Conservation (phyloP, 2,329 filamentous ascomycete genomes). For the Aphanoascus verrucosus region DNA sequence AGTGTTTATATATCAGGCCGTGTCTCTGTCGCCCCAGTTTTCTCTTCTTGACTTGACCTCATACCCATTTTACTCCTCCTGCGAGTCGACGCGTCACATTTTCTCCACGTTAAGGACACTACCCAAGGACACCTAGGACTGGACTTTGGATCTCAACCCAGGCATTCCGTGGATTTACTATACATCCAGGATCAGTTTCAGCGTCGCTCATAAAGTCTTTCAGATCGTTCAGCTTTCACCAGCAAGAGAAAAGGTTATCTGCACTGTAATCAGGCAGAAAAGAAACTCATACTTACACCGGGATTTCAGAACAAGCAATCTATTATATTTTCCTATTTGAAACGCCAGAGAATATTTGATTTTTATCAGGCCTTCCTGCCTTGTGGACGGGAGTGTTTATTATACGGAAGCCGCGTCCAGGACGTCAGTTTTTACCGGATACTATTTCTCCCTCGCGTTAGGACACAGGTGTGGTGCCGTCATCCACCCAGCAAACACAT, state of each 20-base stretch:
- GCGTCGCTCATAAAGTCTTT: neutral
- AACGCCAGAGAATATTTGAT: neutral
- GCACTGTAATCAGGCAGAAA: neutral
- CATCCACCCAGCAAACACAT: slow-evolving; percentile 15
- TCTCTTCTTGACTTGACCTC: neutral
- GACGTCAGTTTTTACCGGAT: neutral
- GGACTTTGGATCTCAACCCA: slow-evolving; percentile 2
- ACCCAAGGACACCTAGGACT: neutral
- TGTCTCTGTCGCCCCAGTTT: neutral
- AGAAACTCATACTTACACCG: neutral
- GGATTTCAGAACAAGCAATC: neutral
- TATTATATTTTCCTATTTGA: slow-evolving; percentile 1
- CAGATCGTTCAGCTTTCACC: neutral
- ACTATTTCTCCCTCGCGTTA: neutral
- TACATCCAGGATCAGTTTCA: neutral
- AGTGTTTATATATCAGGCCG: neutral
- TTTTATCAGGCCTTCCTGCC: neutral
- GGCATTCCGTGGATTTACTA: neutral
- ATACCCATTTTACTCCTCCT: neutral
- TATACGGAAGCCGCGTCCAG: neutral
- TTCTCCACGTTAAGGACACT: neutral
- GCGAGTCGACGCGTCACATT: neutral
- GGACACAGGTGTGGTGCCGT: neutral
- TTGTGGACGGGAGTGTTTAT: neutral
- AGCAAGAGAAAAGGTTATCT: neutral